Conservation (phyloP, 2,329 filamentous ascomycete genomes). For the Venturia nashicola region DNA sequence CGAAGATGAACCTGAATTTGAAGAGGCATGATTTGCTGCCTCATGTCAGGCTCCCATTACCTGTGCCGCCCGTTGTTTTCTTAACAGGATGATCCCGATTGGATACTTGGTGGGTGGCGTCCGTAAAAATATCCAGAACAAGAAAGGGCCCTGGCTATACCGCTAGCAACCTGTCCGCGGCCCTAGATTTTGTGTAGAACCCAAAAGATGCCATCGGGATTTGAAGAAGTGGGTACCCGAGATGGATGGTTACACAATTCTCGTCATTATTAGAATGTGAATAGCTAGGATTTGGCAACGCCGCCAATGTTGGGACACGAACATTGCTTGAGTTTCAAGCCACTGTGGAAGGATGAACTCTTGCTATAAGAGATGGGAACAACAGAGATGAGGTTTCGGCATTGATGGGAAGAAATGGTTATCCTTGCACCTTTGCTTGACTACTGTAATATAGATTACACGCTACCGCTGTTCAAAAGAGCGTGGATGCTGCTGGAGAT, state of each 20-base stretch:
- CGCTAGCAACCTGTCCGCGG: background rate
- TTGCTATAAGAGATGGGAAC: background rate
- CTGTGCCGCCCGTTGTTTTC: too few relatives aligned
- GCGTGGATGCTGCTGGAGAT: too few relatives aligned
- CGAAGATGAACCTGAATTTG: background rate
- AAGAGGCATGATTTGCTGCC: background rate
- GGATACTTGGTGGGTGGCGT: background rate
- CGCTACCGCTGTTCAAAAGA: too few relatives aligned
- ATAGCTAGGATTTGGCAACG: background rate
- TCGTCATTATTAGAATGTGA: background rate
- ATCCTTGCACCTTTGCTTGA: too few relatives aligned
- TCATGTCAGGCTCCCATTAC: background rate
- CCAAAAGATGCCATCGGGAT: background rate
- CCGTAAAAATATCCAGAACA: background rate
- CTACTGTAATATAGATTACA: too few relatives aligned
- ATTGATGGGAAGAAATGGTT: too few relatives aligned
- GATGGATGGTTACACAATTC: background rate
- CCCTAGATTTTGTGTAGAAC: background rate
- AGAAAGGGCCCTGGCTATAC: background rate
- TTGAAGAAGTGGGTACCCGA: background rate
- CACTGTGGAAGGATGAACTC: background rate
- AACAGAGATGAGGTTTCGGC: background rate
- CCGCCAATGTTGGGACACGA: background rate
- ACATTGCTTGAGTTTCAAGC: background rate
- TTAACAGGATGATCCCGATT: background rate